These are phyloP conservation scores for Stereocaulon alpinum DNA, from an alignment of 495 filamentous ascomycete genomes.

Conservation along the genomic window DNA sequence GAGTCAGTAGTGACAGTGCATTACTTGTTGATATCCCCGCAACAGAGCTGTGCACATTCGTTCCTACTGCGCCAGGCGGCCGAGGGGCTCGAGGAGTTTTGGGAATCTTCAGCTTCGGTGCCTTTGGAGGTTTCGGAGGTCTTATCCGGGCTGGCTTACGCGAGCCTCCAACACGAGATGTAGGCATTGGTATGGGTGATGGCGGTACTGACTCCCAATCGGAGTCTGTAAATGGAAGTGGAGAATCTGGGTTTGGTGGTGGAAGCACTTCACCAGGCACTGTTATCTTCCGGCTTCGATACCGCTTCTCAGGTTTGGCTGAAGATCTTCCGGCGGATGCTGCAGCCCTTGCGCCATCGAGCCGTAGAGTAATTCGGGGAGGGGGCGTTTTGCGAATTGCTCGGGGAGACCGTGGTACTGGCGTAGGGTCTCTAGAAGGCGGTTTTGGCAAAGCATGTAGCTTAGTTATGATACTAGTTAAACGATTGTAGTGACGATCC, in stretches of 20 bases:
- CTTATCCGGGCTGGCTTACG: conserved; percentile 25
- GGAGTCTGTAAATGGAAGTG: conserved; percentile 27
- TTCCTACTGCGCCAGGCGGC: conserved; percentile 39
- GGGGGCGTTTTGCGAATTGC: conserved; percentile 39
- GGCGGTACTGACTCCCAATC: conserved; percentile 28
- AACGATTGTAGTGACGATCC: conserved; percentile 65
- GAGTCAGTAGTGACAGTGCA: conserved; percentile 62
- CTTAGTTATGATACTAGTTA: conserved; percentile 69
- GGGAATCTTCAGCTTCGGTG: conserved; percentile 34
- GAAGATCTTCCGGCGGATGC: conserved; percentile 24
- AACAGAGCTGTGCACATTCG: conserved; percentile 43
- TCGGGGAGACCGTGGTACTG: conserved; percentile 42
- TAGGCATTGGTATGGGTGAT: conserved; percentile 28
- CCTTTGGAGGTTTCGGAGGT: conserved; percentile 21
- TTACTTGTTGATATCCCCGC: conserved; percentile 71
- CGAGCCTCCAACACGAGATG: conserved; percentile 27
- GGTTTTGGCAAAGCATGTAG: conserved; percentile 67
- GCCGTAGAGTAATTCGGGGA: conserved; percentile 53
- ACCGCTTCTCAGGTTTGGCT: conserved; percentile 27
- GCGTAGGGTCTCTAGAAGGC: conserved; percentile 57
- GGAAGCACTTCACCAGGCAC: conserved; percentile 38
- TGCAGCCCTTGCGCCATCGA: conserved; percentile 41
- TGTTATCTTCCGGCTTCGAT: conserved; percentile 32
- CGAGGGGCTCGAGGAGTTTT: conserved; percentile 38
- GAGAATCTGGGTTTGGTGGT: conserved; percentile 35